Conservation (phyloP, 2,329 filamentous ascomycete species). For the Colletotrichum sp. region DNA sequence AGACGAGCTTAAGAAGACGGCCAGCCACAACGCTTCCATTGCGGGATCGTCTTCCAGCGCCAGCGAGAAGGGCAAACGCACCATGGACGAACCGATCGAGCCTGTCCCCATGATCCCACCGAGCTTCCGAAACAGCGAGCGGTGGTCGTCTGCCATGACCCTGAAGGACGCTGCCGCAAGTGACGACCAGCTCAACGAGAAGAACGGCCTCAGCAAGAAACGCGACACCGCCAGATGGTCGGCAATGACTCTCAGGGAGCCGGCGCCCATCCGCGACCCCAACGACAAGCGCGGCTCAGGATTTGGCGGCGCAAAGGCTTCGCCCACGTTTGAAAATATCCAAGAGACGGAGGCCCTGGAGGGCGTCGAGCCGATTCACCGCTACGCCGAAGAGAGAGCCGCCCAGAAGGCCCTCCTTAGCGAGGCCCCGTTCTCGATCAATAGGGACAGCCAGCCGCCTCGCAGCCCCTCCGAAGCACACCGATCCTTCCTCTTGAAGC, state of each 20-base stretch:
- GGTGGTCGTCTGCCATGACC: slow-evolving; percentile 17
- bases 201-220: slow-evolving; percentile 1
- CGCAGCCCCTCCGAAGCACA: neutral
- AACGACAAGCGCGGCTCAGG: slow-evolving; percentile 12
- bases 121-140: slow-evolving; percentile 16
- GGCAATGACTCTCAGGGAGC: slow-evolving; percentile 11
- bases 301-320: neutral
- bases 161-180: neutral
- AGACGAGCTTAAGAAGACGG: slow-evolving; percentile 10
- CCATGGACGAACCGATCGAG: slow-evolving; percentile 6
- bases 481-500: slow-evolving; percentile 14
- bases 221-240: slow-evolving; percentile 15
- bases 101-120: slow-evolving; percentile 15
- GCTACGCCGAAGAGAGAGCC: slow-evolving; percentile 2
- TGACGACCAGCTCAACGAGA: neutral
- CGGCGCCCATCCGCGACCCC: neutral
- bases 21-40: slow-evolving; percentile 12
- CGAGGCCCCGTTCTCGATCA: slow-evolving; percentile 12
- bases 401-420: slow-evolving; percentile 3
- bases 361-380: neutral
- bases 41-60: slow-evolving; percentile 13
- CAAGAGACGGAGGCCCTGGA: slow-evolving; percentile 8
- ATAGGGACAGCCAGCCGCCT: neutral
- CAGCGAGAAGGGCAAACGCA: slow-evolving; percentile 14
- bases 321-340: slow-evolving; percentile 8